These are phyloP conservation scores for Lipomyces starkeyi DNA, from an alignment of 805 yeast genomes.

Conservation along the genomic window DNA sequence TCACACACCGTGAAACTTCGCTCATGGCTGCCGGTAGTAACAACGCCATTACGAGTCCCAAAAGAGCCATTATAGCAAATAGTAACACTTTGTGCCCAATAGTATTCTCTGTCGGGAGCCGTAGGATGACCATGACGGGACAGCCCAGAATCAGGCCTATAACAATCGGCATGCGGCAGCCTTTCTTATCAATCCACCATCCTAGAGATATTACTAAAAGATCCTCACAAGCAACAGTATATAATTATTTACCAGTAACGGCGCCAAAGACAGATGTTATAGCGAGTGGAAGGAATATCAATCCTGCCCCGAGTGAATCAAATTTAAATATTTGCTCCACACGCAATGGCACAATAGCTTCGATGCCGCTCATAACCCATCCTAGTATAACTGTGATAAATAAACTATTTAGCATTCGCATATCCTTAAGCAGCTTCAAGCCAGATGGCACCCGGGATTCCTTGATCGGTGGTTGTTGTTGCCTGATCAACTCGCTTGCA, in stretches of 20 bases:
- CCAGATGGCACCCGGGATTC: constrained; percentile 8
- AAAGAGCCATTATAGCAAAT: constrained; percentile 41
- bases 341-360: constrained; percentile 46
- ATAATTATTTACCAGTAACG: constrained; percentile 9
- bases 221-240: background rate
- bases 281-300: constrained; percentile 45
- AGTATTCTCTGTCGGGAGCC: constrained; percentile 41
- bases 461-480: background rate
- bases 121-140: constrained; percentile 39
- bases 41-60: constrained; percentile 40
- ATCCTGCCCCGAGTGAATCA: constrained; percentile 43
- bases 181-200: constrained; percentile 40
- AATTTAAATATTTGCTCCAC: constrained; percentile 43
- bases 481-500: background rate
- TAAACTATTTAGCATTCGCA: constrained; percentile 39
- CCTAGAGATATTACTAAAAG: constrained; percentile 35
- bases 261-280: constrained; percentile 44
- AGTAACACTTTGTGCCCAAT: constrained; percentile 42
- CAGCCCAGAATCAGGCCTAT: constrained; percentile 40
- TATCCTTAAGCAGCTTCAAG: constrained; percentile 18
- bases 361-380: constrained; percentile 45
- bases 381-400: constrained; percentile 41
- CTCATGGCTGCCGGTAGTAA: constrained; percentile 43
- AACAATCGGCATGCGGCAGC: constrained; percentile 41
- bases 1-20: constrained; percentile 42